These are phyloP conservation scores for Lippia alba DNA, from an alignment of 305 asterid genomes.

Conservation along the genomic window DNA sequence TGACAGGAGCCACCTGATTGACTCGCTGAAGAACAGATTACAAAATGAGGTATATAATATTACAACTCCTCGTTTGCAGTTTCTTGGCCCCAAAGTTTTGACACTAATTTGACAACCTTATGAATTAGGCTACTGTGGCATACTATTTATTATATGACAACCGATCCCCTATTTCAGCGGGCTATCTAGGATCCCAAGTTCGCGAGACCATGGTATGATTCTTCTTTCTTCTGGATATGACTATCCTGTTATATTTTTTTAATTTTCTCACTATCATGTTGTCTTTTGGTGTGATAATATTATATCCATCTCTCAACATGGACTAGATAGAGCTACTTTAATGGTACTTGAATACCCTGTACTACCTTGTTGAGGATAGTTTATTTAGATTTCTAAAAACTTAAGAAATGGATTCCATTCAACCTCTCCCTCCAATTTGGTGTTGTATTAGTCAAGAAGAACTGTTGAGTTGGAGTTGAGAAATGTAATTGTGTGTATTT, in stretches of 20 bases:
- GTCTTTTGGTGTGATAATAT: constrained; percentile 13
- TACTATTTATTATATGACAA: constrained; percentile 83
- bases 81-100: constrained; percentile 25
- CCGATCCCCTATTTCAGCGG: constrained; percentile 66
- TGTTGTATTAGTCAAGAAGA: not conserved
- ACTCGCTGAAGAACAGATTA: constrained; percentile 74
- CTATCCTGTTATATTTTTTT: constrained; percentile 15
- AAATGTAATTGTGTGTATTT: not conserved
- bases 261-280: constrained; percentile 17
- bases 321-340: constrained; percentile 9
- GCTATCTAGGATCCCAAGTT: constrained; percentile 81
- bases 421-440: not conserved
- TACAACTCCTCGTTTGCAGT: constrained; percentile 25
- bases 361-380: not conserved
- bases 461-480: not conserved
- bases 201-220: constrained; percentile 72
- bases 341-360: constrained; percentile 16
- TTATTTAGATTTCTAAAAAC: constrained; percentile 8
- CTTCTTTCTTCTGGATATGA: not conserved
- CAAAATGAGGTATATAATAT: constrained; percentile 75
- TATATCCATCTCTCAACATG: not conserved
- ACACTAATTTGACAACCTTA: constrained; percentile 26
- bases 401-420: constrained; percentile 10
- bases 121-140: constrained; percentile 86
- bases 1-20: constrained; percentile 68